These are phyloP conservation scores for Uncinocarpus reesii DNA, from an alignment of 2,329 filamentous ascomycete genomes.

Conservation along the genomic window DNA sequence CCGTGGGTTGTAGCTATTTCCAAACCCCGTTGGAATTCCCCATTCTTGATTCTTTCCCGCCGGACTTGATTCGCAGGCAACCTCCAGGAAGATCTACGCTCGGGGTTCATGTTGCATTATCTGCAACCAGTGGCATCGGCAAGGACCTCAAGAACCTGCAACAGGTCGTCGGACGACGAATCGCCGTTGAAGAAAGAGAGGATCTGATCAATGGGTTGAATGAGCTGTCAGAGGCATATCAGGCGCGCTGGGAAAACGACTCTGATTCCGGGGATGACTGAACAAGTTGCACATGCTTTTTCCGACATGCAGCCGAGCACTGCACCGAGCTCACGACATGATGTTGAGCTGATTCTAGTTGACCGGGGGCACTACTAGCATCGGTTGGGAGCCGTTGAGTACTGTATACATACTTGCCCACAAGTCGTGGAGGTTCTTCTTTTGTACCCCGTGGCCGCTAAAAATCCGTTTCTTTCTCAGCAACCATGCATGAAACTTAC, in stretches of 20 bases:
- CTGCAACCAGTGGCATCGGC: conserved; percentile 65
- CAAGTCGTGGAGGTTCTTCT: too few species aligned
- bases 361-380: too few species aligned
- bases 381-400: too few species aligned
- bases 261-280: conserved; percentile 36
- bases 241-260: conserved; percentile 75
- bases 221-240: conserved; percentile 76
- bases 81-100: conserved; percentile 35
- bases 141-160: conserved; percentile 57
- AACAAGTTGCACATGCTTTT: conserved; percentile 5
- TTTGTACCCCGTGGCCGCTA: too few species aligned
- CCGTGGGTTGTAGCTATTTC: conserved; percentile 22
- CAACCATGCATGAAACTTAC: too few species aligned
- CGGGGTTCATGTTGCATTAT: conserved; percentile 48
- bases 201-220: conserved; percentile 68
- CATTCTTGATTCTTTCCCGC: conserved; percentile 71
- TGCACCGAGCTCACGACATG: too few species aligned
- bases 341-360: too few species aligned
- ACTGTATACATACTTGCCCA: too few species aligned
- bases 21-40: conserved; percentile 54
- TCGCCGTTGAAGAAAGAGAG: conserved; percentile 72
- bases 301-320: too few species aligned
- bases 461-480: too few species aligned
- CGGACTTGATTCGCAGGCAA: conserved; percentile 50
- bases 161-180: conserved; percentile 49